Evolutionary conservation across 192 early-diverging fungal species (phyloP).

Genomic region (Coemansia sp.): DNA sequence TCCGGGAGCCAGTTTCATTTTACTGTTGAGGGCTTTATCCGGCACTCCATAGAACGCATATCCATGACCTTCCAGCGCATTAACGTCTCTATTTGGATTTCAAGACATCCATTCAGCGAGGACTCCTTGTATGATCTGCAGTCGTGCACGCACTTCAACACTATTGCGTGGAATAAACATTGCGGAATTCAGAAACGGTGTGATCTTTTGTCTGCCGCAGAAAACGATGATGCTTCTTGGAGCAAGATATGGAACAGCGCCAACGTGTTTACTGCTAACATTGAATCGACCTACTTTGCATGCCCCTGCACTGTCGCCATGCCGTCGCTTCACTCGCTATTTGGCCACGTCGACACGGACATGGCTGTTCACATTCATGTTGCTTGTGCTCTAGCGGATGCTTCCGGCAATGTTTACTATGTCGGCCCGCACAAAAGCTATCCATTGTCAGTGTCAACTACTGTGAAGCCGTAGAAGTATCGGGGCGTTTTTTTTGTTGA

Average conservation of each 20-base stretch:
- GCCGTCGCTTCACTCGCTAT: conserved; percentile 24
- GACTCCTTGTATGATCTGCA: conserved; percentile 18
- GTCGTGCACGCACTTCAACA: conserved; percentile 16
- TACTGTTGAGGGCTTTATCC: conserved; percentile 46
- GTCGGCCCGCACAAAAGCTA: conserved; percentile 47
- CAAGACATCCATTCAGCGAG: conserved; percentile 17
- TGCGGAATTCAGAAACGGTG: background rate
- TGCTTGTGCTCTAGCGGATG: conserved; percentile 35
- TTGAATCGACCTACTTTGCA: conserved; percentile 43
- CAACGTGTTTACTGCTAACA: conserved; percentile 27
- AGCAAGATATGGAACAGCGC: conserved; percentile 27
- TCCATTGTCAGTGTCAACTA: conserved; percentile 44
- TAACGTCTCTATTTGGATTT: conserved; percentile 39
- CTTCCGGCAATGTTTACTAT: conserved; percentile 20
- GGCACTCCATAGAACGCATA: conserved; percentile 13
- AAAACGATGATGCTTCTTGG: conserved; percentile 3
- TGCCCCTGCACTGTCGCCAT: conserved; percentile 41
- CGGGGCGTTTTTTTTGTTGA: background rate
- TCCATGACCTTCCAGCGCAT: conserved; percentile 6
- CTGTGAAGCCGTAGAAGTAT: conserved; percentile 18
- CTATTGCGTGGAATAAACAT: conserved; percentile 14
- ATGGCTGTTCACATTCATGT: conserved; percentile 31
- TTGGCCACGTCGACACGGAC: conserved; percentile 33
- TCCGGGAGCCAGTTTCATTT: conserved; percentile 48
- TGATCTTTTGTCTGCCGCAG: background rate